Percentiles rank a stretch among this genome's conserved stretches.
Conservation (phyloP, 106 monocot genomes). For the Dendrobium nobile region DNA sequence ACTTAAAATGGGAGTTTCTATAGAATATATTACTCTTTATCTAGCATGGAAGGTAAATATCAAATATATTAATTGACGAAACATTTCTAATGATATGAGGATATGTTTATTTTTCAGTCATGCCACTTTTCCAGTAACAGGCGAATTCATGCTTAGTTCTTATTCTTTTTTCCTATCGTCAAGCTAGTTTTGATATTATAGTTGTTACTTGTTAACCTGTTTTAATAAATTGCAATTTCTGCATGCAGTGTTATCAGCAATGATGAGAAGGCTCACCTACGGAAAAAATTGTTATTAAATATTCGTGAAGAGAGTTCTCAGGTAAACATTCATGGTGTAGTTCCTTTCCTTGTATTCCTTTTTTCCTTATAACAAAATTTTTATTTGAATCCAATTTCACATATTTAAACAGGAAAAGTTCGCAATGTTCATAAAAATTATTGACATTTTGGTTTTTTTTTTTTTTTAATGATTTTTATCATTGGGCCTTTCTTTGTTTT, state of each 20-base stretch:
- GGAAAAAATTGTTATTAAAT: constrained; percentile 72
- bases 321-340: constrained; percentile 29
- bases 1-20: not conserved
- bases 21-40: not conserved
- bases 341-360: not conserved
- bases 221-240: not conserved
- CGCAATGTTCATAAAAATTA: not conserved
- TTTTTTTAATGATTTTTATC: not conserved
- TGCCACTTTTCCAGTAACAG: not conserved
- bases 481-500: not conserved
- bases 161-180: not conserved
- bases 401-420: not conserved
- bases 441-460: not conserved
- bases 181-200: not conserved
- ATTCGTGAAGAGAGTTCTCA: constrained; percentile 80
- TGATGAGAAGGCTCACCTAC: constrained; percentile 81
- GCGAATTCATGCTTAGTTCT: not conserved
- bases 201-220: not conserved
- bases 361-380: not conserved
- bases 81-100: not conserved
- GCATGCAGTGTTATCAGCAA: constrained; percentile 63
- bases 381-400: not conserved
- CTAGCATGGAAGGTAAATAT: not conserved
- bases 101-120: not conserved
- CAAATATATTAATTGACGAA: not conserved